Conservation (phyloP, 2,329 filamentous ascomycete species). For the Alternaria sp. region DNA sequence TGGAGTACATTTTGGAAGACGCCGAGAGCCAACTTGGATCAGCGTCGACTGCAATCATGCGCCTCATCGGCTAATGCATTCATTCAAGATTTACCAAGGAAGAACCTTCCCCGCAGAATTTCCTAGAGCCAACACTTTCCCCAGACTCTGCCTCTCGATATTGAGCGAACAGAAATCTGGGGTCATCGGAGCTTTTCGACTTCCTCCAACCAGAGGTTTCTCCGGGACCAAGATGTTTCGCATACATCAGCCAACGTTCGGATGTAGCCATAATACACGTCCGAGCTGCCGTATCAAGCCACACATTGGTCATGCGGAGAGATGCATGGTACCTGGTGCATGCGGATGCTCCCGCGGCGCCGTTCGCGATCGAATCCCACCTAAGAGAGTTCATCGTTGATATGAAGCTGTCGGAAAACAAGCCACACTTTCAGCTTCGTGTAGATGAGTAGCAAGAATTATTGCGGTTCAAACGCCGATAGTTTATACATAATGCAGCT, state of each 20-base stretch:
- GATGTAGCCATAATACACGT: neutral
- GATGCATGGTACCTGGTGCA: slow-evolving; percentile 9
- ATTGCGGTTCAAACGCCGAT: slow-evolving; percentile 17
- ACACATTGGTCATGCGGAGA: neutral
- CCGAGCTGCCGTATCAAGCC: neutral
- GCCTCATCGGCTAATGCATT: neutral
- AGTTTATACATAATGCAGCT: slow-evolving; percentile 8
- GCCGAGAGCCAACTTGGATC: neutral
- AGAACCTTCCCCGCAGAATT: slow-evolving; percentile 1
- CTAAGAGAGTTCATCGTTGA: slow-evolving; percentile 18
- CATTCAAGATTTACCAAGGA: neutral
- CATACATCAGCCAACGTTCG: slow-evolving; percentile 4
- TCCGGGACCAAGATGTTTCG: slow-evolving; percentile 15
- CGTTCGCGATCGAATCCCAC: slow-evolving; percentile 16
- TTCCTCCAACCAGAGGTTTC: slow-evolving; percentile 31
- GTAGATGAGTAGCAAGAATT: neutral
- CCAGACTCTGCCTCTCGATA: slow-evolving; percentile 11
- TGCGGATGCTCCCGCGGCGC: slow-evolving; percentile 1
- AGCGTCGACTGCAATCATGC: neutral
- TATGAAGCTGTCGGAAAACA: slow-evolving; percentile 12
- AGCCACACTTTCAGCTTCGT: neutral
- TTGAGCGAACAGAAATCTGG: slow-evolving; percentile 4
- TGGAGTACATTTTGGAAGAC: neutral
- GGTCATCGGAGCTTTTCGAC: slow-evolving; percentile 2
- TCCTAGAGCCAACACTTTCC: neutral